Evolutionary conservation across 371 early-diverging fungal genomes (phyloP).

Genomic region (Thermomucor indicae-seudaticae): DNA sequence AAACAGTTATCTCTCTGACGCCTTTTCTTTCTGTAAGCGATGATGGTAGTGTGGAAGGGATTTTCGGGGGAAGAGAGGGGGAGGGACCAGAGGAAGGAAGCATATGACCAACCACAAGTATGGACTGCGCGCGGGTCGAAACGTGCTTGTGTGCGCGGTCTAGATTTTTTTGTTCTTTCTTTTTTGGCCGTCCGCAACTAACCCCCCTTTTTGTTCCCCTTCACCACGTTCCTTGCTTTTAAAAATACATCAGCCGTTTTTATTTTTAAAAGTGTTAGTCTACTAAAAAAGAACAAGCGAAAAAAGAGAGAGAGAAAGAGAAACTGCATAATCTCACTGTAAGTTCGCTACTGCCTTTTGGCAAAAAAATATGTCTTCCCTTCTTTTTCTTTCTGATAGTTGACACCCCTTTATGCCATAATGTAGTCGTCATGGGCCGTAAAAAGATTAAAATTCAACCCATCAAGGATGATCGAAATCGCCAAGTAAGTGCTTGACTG

Average conservation of each 20-base stretch:
- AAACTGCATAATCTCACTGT: slow-evolving; percentile 14
- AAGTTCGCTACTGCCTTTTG: not conserved
- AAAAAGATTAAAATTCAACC: slow-evolving; percentile 30
- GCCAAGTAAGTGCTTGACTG: slow-evolving; percentile 15
- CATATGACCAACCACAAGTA: no score
- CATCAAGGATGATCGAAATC: slow-evolving; percentile 23
- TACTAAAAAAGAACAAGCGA: slow-evolving; percentile 13
- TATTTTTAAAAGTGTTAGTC: slow-evolving; percentile 5
- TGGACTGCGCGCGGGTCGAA: no score
- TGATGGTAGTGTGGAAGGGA: no score
- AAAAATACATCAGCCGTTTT: slow-evolving; percentile 7
- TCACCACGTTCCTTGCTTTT: not conserved
- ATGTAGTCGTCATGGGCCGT: slow-evolving; percentile 23
- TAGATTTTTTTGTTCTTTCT: no score
- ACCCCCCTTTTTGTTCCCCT: not conserved
- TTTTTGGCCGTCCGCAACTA: no score
- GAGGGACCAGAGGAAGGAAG: no score
- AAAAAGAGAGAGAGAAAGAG: slow-evolving; percentile 4
- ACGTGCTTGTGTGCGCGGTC: no score
- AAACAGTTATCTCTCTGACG: no score
- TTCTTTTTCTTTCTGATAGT: not conserved
- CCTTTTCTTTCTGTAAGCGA: no score
- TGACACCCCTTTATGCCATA: not conserved
- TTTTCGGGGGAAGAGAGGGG: no score
- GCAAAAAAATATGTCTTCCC: not conserved